Evolutionary conservation across 768 basidiomycete genomes (phyloP).

Genomic region (Naganishia kalamii): DNA sequence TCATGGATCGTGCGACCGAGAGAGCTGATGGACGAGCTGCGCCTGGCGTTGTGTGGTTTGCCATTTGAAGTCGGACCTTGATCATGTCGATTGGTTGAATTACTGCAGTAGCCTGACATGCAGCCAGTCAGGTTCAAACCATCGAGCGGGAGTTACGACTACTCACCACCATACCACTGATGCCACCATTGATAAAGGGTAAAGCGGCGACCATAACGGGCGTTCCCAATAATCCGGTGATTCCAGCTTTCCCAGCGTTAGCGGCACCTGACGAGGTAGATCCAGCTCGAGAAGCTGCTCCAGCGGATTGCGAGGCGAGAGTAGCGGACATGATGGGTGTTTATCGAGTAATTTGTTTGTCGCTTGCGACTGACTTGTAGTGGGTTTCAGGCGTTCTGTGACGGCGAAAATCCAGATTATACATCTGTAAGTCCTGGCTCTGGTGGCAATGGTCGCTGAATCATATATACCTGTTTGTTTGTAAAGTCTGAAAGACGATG

Average conservation of each 20-base stretch:
- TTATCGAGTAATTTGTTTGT: not conserved
- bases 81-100: constrained; percentile 27
- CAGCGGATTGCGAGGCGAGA: constrained; percentile 9
- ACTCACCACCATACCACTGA: constrained; percentile 25
- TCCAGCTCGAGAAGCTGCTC: constrained; percentile 1
- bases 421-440: no score
- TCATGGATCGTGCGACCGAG: constrained; percentile 19
- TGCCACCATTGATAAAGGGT: constrained; percentile 25
- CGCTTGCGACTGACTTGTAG: not conserved
- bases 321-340: not conserved
- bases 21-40: constrained; percentile 14
- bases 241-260: constrained; percentile 7
- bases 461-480: not conserved
- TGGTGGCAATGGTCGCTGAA: no score
- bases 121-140: not conserved
- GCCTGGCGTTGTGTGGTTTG: not conserved
- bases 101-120: constrained; percentile 20
- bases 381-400: not conserved
- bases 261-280: not conserved
- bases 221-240: constrained; percentile 14
- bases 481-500: not conserved
- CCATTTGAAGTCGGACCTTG: constrained; percentile 26
- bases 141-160: not conserved
- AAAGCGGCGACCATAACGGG: constrained; percentile 16
- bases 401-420: no score